Percentiles rank a stretch among this genome's conserved stretches.
These are phyloP conservation scores for Medicago lupulina DNA, from an alignment of 306 rosid genomes.

Conservation along the genomic window DNA sequence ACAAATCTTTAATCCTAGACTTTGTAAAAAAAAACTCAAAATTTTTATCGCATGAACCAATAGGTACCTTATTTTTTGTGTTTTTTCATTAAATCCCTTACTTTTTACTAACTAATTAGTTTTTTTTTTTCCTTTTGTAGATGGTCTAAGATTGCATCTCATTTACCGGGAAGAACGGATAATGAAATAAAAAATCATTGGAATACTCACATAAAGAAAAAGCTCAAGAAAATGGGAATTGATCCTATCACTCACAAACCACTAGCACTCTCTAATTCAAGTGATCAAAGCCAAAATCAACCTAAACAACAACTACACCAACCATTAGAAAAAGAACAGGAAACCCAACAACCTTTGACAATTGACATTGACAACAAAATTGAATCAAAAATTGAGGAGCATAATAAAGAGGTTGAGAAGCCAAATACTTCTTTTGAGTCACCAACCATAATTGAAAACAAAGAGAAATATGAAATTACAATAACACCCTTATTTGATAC, in stretches of 20 bases:
- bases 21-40: neutral
- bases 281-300: conserved; percentile 48
- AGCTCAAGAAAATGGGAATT: conserved; percentile 80
- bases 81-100: neutral
- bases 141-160: conserved; percentile 92
- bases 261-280: conserved; percentile 36
- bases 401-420: conserved; percentile 25
- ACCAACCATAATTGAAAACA: conserved; percentile 45
- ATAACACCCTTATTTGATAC: conserved; percentile 40
- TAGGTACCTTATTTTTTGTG: neutral
- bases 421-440: conserved; percentile 51
- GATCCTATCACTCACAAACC: conserved; percentile 81
- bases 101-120: neutral
- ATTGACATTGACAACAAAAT: conserved; percentile 27
- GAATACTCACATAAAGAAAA: conserved; percentile 92
- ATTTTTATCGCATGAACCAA: neutral
- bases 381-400: conserved; percentile 38
- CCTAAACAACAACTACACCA: conserved; percentile 31
- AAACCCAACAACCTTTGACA: conserved; percentile 32
- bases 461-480: conserved; percentile 36
- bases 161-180: conserved; percentile 89
- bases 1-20: neutral
- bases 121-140: conserved; percentile 39
- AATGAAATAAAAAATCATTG: conserved; percentile 89
- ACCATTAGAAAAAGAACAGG: conserved; percentile 18